A percentile compares a stretch with the other conserved stretches of the same genome.
phyloP scores from a whole-genome alignment of 2,329 filamentous ascomycete species.

The Clonostachys byssicola region DNA sequence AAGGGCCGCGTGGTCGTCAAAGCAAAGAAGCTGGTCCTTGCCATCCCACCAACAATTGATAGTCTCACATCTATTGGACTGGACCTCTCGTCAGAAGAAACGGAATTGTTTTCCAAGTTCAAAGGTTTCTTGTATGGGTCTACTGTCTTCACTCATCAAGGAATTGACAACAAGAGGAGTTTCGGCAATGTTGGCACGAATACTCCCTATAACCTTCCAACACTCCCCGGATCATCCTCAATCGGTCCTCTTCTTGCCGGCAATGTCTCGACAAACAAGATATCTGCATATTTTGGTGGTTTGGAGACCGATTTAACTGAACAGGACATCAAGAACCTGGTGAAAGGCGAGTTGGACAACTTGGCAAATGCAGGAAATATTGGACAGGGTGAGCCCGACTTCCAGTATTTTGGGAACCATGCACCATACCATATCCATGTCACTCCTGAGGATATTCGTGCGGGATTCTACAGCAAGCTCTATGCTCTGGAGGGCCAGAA shows the following conservation, averaged over 20 bases:
- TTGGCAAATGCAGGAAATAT: neutral
- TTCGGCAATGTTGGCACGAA: neutral
- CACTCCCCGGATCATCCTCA: neutral
- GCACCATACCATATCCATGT: slow-evolving; percentile 10
- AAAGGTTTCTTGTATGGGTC: neutral
- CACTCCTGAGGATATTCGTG: slow-evolving; percentile 20
- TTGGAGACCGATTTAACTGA: neutral
- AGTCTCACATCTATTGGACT: neutral
- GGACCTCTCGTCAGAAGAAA: neutral
- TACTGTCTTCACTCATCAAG: neutral
- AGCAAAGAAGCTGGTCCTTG: neutral
- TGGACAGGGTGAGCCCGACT: neutral
- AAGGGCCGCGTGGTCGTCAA: neutral
- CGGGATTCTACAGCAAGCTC: slow-evolving; percentile 33
- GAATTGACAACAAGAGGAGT: neutral
- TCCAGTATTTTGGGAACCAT: slow-evolving; percentile 20
- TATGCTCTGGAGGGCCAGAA: slow-evolving; percentile 35
- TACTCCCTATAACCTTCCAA: neutral
- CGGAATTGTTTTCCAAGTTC: neutral
- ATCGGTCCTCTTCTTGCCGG: neutral
- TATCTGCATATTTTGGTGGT: neutral
- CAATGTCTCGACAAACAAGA: neutral
- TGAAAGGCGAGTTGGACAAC: neutral
- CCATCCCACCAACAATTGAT: neutral
- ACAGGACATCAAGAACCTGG: neutral